Conservation (phyloP, 1,139 yeast species). For the Scheffersomyces parashehatae region DNA sequence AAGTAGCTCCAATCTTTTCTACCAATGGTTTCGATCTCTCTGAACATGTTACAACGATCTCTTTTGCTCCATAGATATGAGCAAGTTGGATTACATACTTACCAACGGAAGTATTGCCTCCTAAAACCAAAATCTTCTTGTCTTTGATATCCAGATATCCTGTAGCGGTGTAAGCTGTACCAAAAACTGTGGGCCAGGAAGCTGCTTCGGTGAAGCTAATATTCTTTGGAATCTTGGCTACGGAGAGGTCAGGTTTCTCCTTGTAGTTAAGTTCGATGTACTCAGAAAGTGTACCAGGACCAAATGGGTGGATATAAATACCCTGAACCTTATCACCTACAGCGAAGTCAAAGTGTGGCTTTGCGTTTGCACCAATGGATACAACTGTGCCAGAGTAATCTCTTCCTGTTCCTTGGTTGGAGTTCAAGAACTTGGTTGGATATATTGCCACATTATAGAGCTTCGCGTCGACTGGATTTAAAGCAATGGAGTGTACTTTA, state of each 20-base stretch:
- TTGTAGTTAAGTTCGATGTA: constrained; percentile 42
- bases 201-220: constrained; percentile 57
- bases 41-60: constrained; percentile 46
- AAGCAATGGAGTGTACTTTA: constrained; percentile 56
- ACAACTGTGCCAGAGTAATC: constrained; percentile 70
- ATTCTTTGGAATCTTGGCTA: constrained; percentile 48
- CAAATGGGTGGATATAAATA: constrained; percentile 41
- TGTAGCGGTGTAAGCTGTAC: constrained; percentile 54
- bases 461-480: constrained; percentile 70
- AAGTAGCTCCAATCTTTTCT: constrained; percentile 51
- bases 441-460: constrained; percentile 39
- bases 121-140: constrained; percentile 56
- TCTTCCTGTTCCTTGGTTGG: constrained; percentile 60
- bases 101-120: constrained; percentile 79
- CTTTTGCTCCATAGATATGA: constrained; percentile 45
- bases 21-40: constrained; percentile 40
- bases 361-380: constrained; percentile 52
- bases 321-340: constrained; percentile 73
- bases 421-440: constrained; percentile 16
- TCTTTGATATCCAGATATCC: constrained; percentile 27
- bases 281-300: constrained; percentile 53
- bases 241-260: constrained; percentile 38
- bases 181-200: constrained; percentile 56
- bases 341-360: constrained; percentile 29
- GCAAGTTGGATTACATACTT: constrained; percentile 58